Evolutionary conservation across 2,329 filamentous ascomycete species (phyloP).

Genomic region (Monilinia laxa): DNA sequence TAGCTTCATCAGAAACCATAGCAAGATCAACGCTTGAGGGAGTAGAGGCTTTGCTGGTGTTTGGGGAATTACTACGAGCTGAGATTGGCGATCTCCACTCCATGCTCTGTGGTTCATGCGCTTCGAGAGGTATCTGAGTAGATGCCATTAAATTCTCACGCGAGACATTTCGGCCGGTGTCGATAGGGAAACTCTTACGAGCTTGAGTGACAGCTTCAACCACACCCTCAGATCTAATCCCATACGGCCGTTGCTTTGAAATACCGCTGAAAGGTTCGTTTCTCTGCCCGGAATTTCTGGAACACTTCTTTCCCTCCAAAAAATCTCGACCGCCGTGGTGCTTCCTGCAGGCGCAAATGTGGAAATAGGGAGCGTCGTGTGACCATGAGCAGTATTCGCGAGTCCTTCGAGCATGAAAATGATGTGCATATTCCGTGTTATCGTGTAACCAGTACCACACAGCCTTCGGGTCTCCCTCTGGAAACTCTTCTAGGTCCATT

Average conservation of each 20-base stretch:
- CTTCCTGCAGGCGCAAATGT: conserved; percentile 15
- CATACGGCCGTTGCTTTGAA: neutral
- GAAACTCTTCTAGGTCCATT: neutral
- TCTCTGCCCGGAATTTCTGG: too few species aligned
- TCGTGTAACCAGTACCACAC: neutral
- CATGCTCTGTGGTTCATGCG: neutral
- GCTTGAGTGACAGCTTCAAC: neutral
- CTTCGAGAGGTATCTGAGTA: neutral
- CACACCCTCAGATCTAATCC: neutral
- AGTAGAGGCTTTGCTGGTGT: neutral
- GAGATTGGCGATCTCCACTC: neutral
- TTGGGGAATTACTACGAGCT: neutral
- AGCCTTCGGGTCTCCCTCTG: neutral
- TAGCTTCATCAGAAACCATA: neutral
- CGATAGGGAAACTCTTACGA: neutral
- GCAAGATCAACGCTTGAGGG: neutral
- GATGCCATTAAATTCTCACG: neutral
- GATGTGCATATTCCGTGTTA: neutral
- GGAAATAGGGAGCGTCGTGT: conserved; percentile 3
- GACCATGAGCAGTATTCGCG: conserved; percentile 6
- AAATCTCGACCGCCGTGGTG: conserved; percentile 1
- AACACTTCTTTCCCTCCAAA: neutral
- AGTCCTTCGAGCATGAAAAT: conserved; percentile 2
- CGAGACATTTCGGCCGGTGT: neutral
- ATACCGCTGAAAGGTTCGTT: neutral